phyloP scores from a whole-genome alignment of 371 early-diverging fungal genomes.

The Dentiscutata heterogama region DNA sequence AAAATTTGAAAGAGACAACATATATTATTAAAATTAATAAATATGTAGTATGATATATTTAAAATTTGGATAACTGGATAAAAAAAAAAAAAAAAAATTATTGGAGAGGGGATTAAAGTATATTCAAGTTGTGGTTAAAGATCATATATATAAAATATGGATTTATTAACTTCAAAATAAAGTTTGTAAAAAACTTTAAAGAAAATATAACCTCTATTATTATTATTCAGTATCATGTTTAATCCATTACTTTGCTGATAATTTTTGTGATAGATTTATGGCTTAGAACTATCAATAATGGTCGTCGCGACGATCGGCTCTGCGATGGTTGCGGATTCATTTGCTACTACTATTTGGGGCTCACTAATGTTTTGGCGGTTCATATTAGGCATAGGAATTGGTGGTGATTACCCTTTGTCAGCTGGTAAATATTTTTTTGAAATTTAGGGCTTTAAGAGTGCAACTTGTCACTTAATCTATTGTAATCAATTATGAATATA shows the following conservation, averaged over 20 bases:
- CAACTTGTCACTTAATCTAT: background rate
- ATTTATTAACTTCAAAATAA: too few relatives aligned
- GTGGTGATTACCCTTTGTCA: constrained; percentile 88
- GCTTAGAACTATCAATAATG: constrained; percentile 78
- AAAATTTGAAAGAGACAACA: background rate
- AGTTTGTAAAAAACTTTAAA: too few relatives aligned
- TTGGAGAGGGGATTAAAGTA: too few relatives aligned
- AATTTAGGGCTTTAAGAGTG: background rate
- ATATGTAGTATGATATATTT: background rate
- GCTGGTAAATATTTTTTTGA: constrained; percentile 57
- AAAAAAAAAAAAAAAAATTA: too few relatives aligned
- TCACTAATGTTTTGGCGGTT: constrained; percentile 87
- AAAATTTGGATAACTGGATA: background rate
- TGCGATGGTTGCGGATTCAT: constrained; percentile 64
- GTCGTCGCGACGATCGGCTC: constrained; percentile 83
- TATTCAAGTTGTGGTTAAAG: too few relatives aligned
- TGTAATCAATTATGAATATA: background rate
- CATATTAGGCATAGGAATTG: constrained; percentile 86
- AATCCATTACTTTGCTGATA: background rate
- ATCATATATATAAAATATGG: too few relatives aligned
- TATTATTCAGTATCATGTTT: background rate
- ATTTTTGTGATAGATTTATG: constrained; percentile 72
- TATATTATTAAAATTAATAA: background rate
- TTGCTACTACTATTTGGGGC: constrained; percentile 71
- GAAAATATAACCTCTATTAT: too few relatives aligned